phyloP scores from a whole-genome alignment of 306 rosid genomes.

The Dalbergia cochinchinensis region DNA sequence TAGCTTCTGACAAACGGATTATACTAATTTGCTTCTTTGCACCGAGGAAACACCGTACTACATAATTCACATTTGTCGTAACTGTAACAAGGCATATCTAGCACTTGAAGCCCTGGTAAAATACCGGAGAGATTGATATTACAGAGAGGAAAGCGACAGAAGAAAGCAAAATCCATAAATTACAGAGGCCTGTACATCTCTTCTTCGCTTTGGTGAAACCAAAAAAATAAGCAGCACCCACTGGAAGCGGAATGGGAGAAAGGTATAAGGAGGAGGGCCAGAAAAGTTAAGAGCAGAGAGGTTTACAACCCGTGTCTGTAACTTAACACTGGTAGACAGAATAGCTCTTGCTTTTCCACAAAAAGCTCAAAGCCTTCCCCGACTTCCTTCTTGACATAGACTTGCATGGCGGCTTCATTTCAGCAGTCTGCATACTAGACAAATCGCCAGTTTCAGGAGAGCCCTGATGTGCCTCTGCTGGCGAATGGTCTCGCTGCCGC shows the following conservation, averaged over 20 bases:
- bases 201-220: constrained; percentile 59
- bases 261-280: constrained; percentile 34
- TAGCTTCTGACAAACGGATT: neutral
- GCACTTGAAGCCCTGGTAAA: constrained; percentile 10
- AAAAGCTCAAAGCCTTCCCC: constrained; percentile 75
- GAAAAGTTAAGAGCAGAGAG: constrained; percentile 51
- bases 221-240: constrained; percentile 51
- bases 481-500: constrained; percentile 77
- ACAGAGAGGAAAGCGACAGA: constrained; percentile 49
- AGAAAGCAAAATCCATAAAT: constrained; percentile 75
- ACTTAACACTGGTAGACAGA: constrained; percentile 91
- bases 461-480: constrained; percentile 45
- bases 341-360: constrained; percentile 85
- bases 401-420: constrained; percentile 79
- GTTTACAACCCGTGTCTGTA: constrained; percentile 61
- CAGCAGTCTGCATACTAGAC: constrained; percentile 57
- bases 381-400: constrained; percentile 75
- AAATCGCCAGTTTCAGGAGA: constrained; percentile 57
- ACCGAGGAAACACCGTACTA: neutral
- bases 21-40: neutral
- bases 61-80: constrained; percentile 31
- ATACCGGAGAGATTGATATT: constrained; percentile 47
- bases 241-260: constrained; percentile 33
- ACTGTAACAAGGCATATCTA: constrained; percentile 28
- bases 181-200: constrained; percentile 87